Evolutionary conservation across 371 early-diverging fungal genomes (phyloP), one percentile per base, ranked within the genome.

Genomic region (Actinomucor elegans): DNA sequence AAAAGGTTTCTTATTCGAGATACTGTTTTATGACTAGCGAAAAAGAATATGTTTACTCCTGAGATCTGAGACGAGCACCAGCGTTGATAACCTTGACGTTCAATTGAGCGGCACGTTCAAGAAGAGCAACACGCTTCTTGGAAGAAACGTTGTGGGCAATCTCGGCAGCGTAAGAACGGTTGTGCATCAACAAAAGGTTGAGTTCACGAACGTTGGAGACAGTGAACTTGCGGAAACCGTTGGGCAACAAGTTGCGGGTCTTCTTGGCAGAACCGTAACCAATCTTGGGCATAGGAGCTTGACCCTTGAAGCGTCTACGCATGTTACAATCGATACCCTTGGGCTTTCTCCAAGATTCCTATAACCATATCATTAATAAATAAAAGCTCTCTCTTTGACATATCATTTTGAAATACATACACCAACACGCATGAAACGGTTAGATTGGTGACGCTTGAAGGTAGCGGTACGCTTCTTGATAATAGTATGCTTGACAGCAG

Each of bases 321-420:
- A 99, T 97, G 69, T 94, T 86, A 89, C 93, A 96, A 79, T 99
- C 99, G 81, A 99, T 99, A 96, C 99, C 99, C 86, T 92, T 94
- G 79, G 99, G 99, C 84, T 96, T 96, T 84, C 99, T 92, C 99
- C 99, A 99, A 66, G 96, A 92, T 68, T 86, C 86, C 90, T 93
- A 81, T 42, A n/a, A 14, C 49, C 21, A 15, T 29, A n/a, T n/a
- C n/a, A n/a, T n/a, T n/a, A n/a, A n/a, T n/a, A n/a, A n/a, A n/a
- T n/a, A n/a, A n/a, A n/a, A n/a, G n/a, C n/a, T n/a, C n/a, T n/a
- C n/a, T n/a, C n/a, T n/a, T n/a, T n/a, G n/a, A n/a, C n/a, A n/a
- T n/a, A n/a, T n/a, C n/a, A n/a, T n/a, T n/a, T 37, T 31, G 2
- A 18, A 12, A 49, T 26, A 80, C 75, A 67, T 87, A 92, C 94